Percentiles rank a stretch among this genome's conserved stretches.
Evolutionary conservation across 805 yeast genomes (phyloP).

Genomic region (Schizosaccharomyces japonicus): DNA sequence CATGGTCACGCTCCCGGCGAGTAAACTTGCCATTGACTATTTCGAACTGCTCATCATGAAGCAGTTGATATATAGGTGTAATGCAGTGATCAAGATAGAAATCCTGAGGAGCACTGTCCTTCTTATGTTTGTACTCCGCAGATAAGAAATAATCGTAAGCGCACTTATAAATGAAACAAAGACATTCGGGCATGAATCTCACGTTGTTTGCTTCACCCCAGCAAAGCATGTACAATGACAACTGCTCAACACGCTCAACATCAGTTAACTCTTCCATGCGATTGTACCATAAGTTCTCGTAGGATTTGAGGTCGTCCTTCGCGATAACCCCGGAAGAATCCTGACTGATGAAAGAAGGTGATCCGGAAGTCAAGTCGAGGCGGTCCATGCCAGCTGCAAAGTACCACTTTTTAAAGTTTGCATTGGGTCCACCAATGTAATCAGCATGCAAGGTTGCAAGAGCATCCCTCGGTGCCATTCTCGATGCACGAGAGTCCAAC

Average conservation of each 20-base stretch:
- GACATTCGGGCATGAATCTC: constrained; percentile 71
- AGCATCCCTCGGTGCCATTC: constrained; percentile 51
- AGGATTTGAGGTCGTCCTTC: constrained; percentile 34
- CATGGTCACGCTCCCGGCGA: constrained; percentile 47
- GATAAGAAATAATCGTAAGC: constrained; percentile 75
- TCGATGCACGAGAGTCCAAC: constrained; percentile 65
- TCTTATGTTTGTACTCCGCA: constrained; percentile 66
- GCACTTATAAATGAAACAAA: constrained; percentile 86
- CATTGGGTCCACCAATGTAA: constrained; percentile 71
- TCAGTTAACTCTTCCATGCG: constrained; percentile 33
- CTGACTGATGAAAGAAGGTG: constrained; percentile 25
- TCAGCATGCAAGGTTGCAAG: constrained; percentile 59
- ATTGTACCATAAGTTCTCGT: constrained; percentile 59
- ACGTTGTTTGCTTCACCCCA: constrained; percentile 76
- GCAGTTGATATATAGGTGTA: constrained; percentile 58
- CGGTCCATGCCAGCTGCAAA: constrained; percentile 62
- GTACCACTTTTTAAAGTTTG: constrained; percentile 81
- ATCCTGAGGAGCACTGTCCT: constrained; percentile 25
- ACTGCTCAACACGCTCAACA: constrained; percentile 36
- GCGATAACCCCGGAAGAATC: constrained; percentile 26
- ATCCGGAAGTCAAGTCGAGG: constrained; percentile 42
- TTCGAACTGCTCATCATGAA: constrained; percentile 46
- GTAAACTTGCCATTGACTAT: constrained; percentile 29
- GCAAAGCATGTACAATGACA: constrained; percentile 35
- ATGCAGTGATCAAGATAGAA: constrained; percentile 78